Base-by-base conservation (phyloP, 2,329 filamentous ascomycete species). In the Blumeriella jaapii region DNA sequence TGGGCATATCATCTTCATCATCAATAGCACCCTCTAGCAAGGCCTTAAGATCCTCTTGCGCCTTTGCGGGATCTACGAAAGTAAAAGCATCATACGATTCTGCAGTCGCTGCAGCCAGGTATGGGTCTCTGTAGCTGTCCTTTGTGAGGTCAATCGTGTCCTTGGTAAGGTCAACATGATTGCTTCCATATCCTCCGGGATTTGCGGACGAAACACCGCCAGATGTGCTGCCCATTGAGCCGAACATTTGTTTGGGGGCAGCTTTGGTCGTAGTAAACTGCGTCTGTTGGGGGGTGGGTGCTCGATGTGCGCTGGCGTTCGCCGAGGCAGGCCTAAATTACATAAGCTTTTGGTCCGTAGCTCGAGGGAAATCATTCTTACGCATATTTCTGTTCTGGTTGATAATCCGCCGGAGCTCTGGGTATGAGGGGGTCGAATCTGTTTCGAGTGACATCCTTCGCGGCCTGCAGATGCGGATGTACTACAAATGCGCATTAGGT, bases 1-100 rank as follows among this genome's bases (percentile, higher is more conserved):
- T 55, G 40, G 50, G 59, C 27, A 47, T 48, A 40, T 61, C 61
- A 14, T 64, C 64, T 30, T 80, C 75, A 10, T 83, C 80, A 34
- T 87, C 81, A 59, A 89, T 75, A 7, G 80, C 80, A 6, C 82
- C 83, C 55, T 89, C 83, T 1, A 91, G 65, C n/a, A 91, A 58
- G 6, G 79, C 81, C 55, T 91, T 91, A 45, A 91, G 67, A 47
- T 89, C 82, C 29, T 78, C 77, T 32, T 71, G 74, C 8, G 83
- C 82, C 55, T 83, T 79, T 39, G 65, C 64, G 0, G 79, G 73
- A 46, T 87, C 81, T 5, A 56, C 53, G 39, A 52, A 57, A 5
- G 50, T 47, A 34, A 54, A 52, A 19, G 52, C 49, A 9, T 49
- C 48, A 12, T 23, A 35, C 4, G 17, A n/a, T 14, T 35, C 33